Percentiles rank a stretch among this genome's conserved stretches.
phyloP scores from a whole-genome alignment of 176 grass and related monocot species.

The Rhynchospora tenuis region DNA sequence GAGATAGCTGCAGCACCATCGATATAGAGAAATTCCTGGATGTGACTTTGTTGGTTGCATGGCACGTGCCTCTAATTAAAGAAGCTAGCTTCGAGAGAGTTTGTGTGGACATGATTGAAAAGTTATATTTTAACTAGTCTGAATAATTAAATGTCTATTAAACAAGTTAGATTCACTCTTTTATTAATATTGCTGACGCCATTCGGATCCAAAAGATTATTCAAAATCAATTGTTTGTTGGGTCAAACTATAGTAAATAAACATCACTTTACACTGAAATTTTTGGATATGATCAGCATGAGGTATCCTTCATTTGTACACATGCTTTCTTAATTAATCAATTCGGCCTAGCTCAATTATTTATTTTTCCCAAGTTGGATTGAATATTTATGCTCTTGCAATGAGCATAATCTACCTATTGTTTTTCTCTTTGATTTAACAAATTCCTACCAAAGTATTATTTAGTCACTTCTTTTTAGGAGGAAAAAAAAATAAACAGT shows the following conservation, averaged over 20 bases:
- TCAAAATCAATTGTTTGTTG: not conserved
- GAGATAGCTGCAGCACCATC: not conserved
- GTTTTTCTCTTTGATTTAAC: not conserved
- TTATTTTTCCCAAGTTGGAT: not conserved
- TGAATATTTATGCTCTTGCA: too few relatives aligned
- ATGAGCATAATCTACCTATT: too few relatives aligned
- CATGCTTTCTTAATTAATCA: not conserved
- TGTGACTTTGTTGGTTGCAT: constrained; percentile 4
- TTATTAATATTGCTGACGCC: constrained; percentile 1
- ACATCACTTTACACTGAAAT: not conserved
- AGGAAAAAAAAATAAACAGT: not conserved
- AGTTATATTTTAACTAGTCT: not conserved
- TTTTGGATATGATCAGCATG: not conserved
- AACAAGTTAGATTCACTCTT: not conserved
- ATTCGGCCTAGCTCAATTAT: not conserved
- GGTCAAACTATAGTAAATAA: constrained; percentile 8
- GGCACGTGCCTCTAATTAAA: constrained; percentile 11
- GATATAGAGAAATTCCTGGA: not conserved
- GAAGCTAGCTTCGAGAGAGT: constrained; percentile 15
- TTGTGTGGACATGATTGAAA: constrained; percentile 8
- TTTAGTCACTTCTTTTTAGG: not conserved
- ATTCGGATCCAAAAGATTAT: not conserved
- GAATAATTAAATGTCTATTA: not conserved
- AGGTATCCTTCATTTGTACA: not conserved
- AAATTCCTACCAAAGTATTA: not conserved